A percentile compares a stretch with the other conserved stretches of the same genome.
Evolutionary conservation across 2,329 filamentous ascomycete species (phyloP).

Genomic region (Cryphonectria parasitica): DNA sequence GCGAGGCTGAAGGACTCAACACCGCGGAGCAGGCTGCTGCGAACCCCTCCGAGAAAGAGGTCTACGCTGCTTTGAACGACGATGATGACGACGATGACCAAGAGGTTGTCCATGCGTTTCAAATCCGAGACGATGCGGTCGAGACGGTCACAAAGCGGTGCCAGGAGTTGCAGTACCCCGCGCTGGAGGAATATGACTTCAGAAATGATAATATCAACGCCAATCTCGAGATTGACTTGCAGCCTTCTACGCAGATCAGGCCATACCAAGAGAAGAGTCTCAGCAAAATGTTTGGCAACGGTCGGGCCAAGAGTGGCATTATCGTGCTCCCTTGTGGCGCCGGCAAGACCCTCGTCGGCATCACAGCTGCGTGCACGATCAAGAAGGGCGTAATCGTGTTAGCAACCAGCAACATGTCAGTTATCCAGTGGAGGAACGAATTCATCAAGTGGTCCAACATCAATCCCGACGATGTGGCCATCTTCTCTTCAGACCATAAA

Average conservation of each 20-base stretch:
- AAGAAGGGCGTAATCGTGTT: conserved; percentile 96
- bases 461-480: conserved; percentile 87
- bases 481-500: conserved; percentile 95
- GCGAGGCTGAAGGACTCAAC: conserved; percentile 63
- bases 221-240: conserved; percentile 90
- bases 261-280: conserved; percentile 96
- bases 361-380: conserved; percentile 96
- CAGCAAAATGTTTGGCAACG: conserved; percentile 99
- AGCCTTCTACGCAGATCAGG: conserved; percentile 86
- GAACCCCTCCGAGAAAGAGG: conserved; percentile 63
- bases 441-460: conserved; percentile 98
- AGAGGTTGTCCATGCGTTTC: conserved; percentile 89
- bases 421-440: conserved; percentile 94
- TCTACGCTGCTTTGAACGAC: conserved; percentile 76
- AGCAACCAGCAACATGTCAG: conserved; percentile 97
- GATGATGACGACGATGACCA: conserved; percentile 80
- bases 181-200: conserved; percentile 97
- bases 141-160: conserved; percentile 90
- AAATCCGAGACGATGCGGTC: conserved; percentile 81
- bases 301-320: conserved; percentile 93
- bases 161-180: conserved; percentile 81
- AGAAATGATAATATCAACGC: conserved; percentile 87
- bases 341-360: conserved; percentile 96
- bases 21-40: conserved; percentile 53
- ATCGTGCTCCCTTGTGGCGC: conserved; percentile 96